Percentiles rank a stretch among this genome's conserved stretches.
Conservation (phyloP, 345 rosid genomes). For the Microcos paniculata region DNA sequence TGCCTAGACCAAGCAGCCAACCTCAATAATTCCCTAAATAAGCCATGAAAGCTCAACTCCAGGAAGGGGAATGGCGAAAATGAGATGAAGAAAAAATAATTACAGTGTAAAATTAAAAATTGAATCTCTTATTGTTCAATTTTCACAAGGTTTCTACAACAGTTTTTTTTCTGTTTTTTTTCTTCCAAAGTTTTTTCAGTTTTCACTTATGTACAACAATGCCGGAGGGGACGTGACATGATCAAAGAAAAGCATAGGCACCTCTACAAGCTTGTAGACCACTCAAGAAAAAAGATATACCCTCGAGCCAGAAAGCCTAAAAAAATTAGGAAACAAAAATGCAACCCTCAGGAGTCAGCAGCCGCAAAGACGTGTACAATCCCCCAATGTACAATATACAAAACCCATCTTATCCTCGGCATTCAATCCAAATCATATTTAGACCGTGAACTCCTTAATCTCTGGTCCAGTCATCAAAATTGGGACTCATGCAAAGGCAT, state of each 20-base stretch:
- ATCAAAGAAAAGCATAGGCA: conserved; percentile 19
- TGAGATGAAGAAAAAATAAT: not conserved
- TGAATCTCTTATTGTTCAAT: conserved; percentile 41
- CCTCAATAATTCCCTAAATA: no score
- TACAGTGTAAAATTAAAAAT: conserved; percentile 3
- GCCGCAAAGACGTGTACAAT: conserved; percentile 18
- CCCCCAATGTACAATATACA: conserved; percentile 30
- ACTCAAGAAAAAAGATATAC: not conserved
- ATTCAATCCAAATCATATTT: conserved; percentile 3
- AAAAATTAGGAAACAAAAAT: not conserved
- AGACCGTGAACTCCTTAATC: conserved; percentile 19
- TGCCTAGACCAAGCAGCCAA: not conserved
- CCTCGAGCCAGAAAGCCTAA: conserved; percentile 10
- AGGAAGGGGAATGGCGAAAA: not conserved
- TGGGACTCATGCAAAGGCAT: conserved; percentile 15
- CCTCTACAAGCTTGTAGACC: conserved; percentile 31
- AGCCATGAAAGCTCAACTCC: no score
- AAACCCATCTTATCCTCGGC: conserved; percentile 16
- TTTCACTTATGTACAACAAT: conserved; percentile 44
- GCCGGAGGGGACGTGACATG: conserved; percentile 18
- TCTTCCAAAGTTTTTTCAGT: not conserved
- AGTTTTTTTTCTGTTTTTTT: not conserved
- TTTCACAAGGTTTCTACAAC: conserved; percentile 38
- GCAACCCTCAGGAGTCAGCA: conserved; percentile 18
- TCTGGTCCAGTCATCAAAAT: conserved; percentile 37